Base-by-base conservation (phyloP, 1,139 yeast genomes). In the Taphrina deformans region DNA sequence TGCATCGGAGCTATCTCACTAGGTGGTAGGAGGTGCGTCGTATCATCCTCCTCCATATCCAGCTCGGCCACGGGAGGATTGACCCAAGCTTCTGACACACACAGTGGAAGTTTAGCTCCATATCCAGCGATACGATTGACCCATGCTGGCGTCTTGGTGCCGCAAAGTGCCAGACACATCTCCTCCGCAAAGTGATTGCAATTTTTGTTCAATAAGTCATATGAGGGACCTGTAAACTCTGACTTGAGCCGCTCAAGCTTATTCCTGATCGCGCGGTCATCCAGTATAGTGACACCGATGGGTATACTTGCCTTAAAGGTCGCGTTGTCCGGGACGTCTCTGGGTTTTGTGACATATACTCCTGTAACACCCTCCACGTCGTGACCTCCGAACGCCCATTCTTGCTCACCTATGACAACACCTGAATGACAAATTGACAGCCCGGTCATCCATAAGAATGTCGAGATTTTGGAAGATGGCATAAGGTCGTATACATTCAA, bases 61-160 rank as follows among this genome's bases (percentile, higher is more conserved):
- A 31, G 29, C 12, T 59, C 56, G 4, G 63, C 63, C 3, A 59
- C 63, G 10, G 63, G 63, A 27, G 63, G 63, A 27, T 41, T 38
- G 31, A 59, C 63, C 63, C 63, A 59, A 9, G 63, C 41, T 23
- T 59, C 56, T 9, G 63, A 48, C 18, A 59, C 63, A 21, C 63
- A 59, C 10, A 59, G 16, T 9, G 63, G 63, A 29, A 59, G 45
- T 44, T 55, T 56, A 14, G 62, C 65, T 10, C 65, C 67, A 21
- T 59, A 27, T 14, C 62, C 56, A n/a, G 67, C 67, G 12, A 59
- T 59, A 14, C 67, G 65, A 60, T 65, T 65, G 23, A 65, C 48
- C 67, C 67, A 65, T 3, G 55, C 65, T 1, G 67, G 67, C 16
- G 59, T 48, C n/a, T n/a, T 23, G n/a, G 55, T 29, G 31, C 56